A percentile compares a stretch with the other conserved stretches of the same genome.
Evolutionary conservation across 2,329 filamentous ascomycete genomes (phyloP).

Genomic region (Phialophora verrucosa): DNA sequence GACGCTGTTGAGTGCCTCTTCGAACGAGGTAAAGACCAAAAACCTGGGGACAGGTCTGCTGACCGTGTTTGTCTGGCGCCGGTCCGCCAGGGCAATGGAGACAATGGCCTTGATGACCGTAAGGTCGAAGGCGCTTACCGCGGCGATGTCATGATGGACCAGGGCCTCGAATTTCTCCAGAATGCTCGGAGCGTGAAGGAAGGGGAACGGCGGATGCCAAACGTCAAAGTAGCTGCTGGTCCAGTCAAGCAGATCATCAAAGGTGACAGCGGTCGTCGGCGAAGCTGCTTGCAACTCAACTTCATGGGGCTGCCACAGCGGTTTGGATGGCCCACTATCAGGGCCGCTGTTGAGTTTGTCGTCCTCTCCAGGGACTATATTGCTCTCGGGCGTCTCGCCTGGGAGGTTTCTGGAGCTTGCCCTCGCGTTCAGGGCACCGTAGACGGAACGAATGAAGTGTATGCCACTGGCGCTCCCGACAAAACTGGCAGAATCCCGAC

Average conservation of each 20-base stretch:
- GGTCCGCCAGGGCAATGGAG: slow-evolving; percentile 62
- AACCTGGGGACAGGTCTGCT: slow-evolving; percentile 48
- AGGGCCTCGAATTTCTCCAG: slow-evolving; percentile 56
- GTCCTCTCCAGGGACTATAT: slow-evolving; percentile 63
- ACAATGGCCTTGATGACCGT: slow-evolving; percentile 58
- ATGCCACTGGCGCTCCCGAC: slow-evolving; percentile 65
- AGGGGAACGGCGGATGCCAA: slow-evolving; percentile 64
- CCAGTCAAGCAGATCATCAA: slow-evolving; percentile 59
- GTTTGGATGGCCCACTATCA: slow-evolving; percentile 22
- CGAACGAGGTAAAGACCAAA: slow-evolving; percentile 58
- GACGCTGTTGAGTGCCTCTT: slow-evolving; percentile 58
- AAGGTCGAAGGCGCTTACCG: slow-evolving; percentile 46
- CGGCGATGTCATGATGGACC: slow-evolving; percentile 43
- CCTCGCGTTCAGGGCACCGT: slow-evolving; percentile 52
- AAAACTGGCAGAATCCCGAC: slow-evolving; percentile 58
- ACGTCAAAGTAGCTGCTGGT: slow-evolving; percentile 62
- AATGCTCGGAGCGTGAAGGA: slow-evolving; percentile 60
- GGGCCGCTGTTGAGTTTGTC: slow-evolving; percentile 50
- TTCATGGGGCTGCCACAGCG: slow-evolving; percentile 50
- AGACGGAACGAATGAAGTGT: slow-evolving; percentile 64
- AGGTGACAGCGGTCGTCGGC: slow-evolving; percentile 41
- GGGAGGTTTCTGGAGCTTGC: slow-evolving; percentile 41
- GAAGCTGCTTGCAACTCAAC: slow-evolving; percentile 32
- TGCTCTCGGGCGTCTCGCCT: slow-evolving; percentile 44
- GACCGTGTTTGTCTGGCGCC: slow-evolving; percentile 50